phyloP scores from a whole-genome alignment of 345 rosid species.

The Populus simonii region DNA sequence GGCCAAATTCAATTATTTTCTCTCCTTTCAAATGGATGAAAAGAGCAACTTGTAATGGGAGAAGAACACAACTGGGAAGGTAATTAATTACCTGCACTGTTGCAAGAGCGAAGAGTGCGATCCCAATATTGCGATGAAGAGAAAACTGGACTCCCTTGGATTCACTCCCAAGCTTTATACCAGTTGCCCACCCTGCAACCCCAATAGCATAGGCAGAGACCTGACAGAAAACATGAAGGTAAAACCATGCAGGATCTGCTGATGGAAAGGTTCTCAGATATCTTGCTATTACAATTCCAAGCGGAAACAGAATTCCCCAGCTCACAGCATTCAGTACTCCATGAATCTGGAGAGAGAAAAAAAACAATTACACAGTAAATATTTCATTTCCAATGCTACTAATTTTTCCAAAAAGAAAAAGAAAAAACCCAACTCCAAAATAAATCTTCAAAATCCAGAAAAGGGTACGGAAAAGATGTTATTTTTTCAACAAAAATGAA shows the following conservation, averaged over 20 bases:
- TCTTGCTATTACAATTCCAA: constrained; percentile 68
- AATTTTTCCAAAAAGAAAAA: neutral
- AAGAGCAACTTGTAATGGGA: too few species aligned
- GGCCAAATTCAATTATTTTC: neutral
- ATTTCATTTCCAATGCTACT: too few species aligned
- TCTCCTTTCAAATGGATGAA: too few species aligned
- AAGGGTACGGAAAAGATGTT: neutral
- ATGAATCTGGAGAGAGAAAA: constrained; percentile 50
- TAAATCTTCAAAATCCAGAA: neutral
- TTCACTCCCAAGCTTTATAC: constrained; percentile 79
- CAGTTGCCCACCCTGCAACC: constrained; percentile 87
- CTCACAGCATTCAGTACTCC: constrained; percentile 82
- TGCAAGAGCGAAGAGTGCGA: constrained; percentile 62
- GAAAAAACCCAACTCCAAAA: neutral
- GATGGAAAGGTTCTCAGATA: constrained; percentile 62
- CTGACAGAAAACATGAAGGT: constrained; percentile 71
- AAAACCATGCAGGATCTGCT: constrained; percentile 90
- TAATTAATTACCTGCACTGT: constrained; percentile 63
- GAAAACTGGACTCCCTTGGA: constrained; percentile 40
- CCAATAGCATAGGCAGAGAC: constrained; percentile 68
- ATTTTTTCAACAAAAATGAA: neutral
- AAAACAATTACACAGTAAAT: neutral
- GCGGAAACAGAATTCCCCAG: constrained; percentile 80
- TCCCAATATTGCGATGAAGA: constrained; percentile 64
- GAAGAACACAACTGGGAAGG: neutral